Evolutionary conservation across 129 eudicot genomes (phyloP), one percentile per base, ranked within the genome.

Genomic region (Flaveria robusta): DNA sequence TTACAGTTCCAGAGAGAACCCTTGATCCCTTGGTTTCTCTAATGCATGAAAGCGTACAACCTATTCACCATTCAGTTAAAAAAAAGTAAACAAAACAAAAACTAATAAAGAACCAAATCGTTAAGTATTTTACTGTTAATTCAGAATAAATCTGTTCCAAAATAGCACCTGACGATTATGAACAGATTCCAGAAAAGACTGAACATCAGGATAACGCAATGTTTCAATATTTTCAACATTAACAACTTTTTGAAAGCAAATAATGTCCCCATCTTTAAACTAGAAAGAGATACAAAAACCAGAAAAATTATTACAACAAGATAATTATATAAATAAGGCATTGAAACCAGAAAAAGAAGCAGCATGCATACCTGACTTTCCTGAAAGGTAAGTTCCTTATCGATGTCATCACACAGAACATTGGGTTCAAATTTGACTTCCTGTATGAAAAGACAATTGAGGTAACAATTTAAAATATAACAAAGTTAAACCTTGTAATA

Each of bases 241-340:
- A 74, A 70, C 82, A 43, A 79, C 45, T 76, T 93, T 93, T 58
- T 93, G 98, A 72, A 85, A 90, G 87, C 97, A 93, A 29, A 93
- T 75, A n/a, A 93, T 87, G 70, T 93, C 98, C 27, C 98, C 98
- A 64, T 93, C 96, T 88, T 93, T 96, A 72, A 93, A 83, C 97
- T 93, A 82, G 22, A 58, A 77, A 60, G 45, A 4, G 19, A 59
- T 29, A 66, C 41, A 10, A 34, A 79, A 7, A 56, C 59, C 42
- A 50, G 7, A 55, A 56, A 72, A 26, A 20, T 64, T 18, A 65
- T 59, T 49, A 45, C 18, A 9, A 8, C 12, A 19, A 7, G 29
- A 78, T 13, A 45, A 24, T 55, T 20, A 20, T 3, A 8, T 20
- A 55, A 19, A 55, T 12, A 47, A 18, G 10, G 29, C 15, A 69